Evolutionary conservation across 306 rosid species (phyloP), one percentile per base, ranked within the genome.

Genomic region (Prunus padus): DNA sequence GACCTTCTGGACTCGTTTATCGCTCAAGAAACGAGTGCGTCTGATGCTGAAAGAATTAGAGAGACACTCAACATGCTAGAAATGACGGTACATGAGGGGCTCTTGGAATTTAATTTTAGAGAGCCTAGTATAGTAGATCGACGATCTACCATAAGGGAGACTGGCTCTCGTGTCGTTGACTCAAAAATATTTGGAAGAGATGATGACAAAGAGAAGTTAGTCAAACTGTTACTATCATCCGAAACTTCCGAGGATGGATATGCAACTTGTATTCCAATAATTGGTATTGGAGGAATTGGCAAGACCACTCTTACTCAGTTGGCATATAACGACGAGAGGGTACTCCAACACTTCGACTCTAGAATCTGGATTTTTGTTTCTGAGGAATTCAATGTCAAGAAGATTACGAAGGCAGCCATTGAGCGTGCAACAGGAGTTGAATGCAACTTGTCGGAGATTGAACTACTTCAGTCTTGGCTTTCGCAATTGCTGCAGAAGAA

Each of bases 231-330:
- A 19, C 10, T 72, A 2, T 57, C 56, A 44, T 56, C 56, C 16
- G 22, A 72, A 10, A 6, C 26, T 3, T 20, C 4, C 10, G 19
- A 26, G 67, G 54, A 57, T 23, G 63, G 47, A 8, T 59, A 25
- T 23, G 67, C 82, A 0, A 65, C 77, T 2, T 75, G 77, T 44
- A 46, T 77, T 47, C 42, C 76, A 8, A 33, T 60, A 7, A 37
- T 31, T 1, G 76, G 76, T n/a, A 14, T 31, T 74, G 76, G 76
- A 25, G 73, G 77, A 22, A 1, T 77, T 10, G 76, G 72, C 23
- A 71, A 78, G 65, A 78, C 77, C 0, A 78, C 77, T 0, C 82
- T 78, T 28, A 51, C 44, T 30, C 44, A 30, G 1, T 7, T 28
- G 11, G 67, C 67, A 26, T 62, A 28, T 28, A 62, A 30, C 1